Evolutionary conservation across 179 eudicot genomes (phyloP).

Genomic region (Beta corolliflora): DNA sequence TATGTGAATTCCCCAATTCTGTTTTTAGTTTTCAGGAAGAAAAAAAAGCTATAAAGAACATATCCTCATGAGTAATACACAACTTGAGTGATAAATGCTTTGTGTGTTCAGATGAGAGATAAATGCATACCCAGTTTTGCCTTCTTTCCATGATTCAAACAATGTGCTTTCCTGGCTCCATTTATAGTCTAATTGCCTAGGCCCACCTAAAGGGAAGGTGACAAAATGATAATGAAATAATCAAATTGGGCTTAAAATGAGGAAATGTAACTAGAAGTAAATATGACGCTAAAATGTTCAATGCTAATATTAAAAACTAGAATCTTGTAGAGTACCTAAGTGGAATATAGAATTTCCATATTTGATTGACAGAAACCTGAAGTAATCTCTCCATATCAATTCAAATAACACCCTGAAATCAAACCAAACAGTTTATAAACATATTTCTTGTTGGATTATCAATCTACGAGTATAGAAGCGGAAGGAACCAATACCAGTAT

Average conservation of each 20-base stretch:
- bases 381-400: constrained; percentile 95
- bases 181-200: constrained; percentile 47
- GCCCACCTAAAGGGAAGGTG: constrained; percentile 63
- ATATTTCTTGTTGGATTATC: not conserved
- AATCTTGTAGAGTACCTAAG: constrained; percentile 46
- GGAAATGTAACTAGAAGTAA: not conserved
- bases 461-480: not conserved
- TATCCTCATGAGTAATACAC: not conserved
- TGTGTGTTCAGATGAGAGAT: not conserved
- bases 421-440: not conserved
- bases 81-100: not conserved
- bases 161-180: constrained; percentile 76
- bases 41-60: too few species aligned
- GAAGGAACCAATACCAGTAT: constrained; percentile 59
- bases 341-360: constrained; percentile 75
- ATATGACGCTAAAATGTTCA: not conserved
- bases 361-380: constrained; percentile 85
- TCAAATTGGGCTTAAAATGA: not conserved
- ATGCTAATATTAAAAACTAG: not conserved
- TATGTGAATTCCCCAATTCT: too few species aligned
- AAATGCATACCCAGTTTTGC: constrained; percentile 71
- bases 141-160: constrained; percentile 83
- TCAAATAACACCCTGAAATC: constrained; percentile 87
- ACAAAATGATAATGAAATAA: not conserved
- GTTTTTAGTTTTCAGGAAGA: too few species aligned